Percentiles rank a stretch among this genome's conserved stretches.
Evolutionary conservation across 192 early-diverging fungal species (phyloP).

Genomic region (Dissophora globulifera): DNA sequence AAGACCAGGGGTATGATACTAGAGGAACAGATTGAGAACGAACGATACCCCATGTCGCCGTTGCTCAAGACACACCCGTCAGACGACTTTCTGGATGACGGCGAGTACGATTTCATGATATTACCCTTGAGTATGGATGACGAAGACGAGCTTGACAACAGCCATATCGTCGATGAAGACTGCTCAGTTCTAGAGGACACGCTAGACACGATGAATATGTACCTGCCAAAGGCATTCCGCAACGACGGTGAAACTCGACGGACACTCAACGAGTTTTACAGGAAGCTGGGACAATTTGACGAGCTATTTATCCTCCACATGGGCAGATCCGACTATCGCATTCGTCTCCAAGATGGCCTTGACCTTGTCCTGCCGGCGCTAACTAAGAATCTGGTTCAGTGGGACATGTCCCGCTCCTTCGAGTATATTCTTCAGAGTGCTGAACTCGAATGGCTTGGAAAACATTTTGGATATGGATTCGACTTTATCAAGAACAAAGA

Average conservation of each 20-base stretch:
- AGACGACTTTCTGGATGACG: too few species aligned
- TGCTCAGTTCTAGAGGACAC: too few species aligned
- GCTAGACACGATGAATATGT: too few species aligned
- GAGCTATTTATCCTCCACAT: constrained; percentile 13
- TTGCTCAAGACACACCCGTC: too few species aligned
- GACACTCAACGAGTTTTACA: constrained; percentile 15
- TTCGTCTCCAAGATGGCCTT: constrained; percentile 16
- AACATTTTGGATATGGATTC: constrained; percentile 18
- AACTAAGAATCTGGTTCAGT: neutral
- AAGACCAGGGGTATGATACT: too few species aligned
- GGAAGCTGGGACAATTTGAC: constrained; percentile 1
- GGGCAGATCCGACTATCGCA: constrained; percentile 7
- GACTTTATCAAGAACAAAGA: neutral
- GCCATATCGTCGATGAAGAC: too few species aligned
- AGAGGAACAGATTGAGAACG: too few species aligned
- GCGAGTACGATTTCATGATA: too few species aligned
- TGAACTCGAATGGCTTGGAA: constrained; percentile 15
- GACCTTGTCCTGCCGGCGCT: constrained; percentile 13
- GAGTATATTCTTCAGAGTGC: neutral
- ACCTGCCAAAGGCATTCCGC: constrained; percentile 3
- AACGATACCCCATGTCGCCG: too few species aligned
- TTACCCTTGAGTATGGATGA: too few species aligned
- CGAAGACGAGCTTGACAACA: too few species aligned
- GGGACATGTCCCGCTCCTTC: neutral
- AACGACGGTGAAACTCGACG: neutral